Base-by-base conservation (phyloP, 108 stramenopile genomes). In the Nannochloropsis gaditana region DNA sequence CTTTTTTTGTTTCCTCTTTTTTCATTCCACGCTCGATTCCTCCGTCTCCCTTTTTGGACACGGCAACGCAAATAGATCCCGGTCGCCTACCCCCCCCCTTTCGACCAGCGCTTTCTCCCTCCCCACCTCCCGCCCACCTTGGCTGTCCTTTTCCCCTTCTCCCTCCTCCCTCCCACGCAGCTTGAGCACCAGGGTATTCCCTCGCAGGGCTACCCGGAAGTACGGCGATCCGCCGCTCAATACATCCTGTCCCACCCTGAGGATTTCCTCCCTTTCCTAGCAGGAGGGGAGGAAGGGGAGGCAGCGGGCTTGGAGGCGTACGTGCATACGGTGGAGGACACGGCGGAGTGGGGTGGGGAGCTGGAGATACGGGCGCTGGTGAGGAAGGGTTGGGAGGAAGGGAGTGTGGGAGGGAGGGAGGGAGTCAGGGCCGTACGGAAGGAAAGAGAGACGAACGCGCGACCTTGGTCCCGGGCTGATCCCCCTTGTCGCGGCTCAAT, bases 281-380 rank as follows among this genome's bases (percentile, higher is more conserved):
- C 83, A 42, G 88, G 86, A 31, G 84, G 89, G 44, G 79, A 45
- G 43, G 43, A 73, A 10, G 85, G 85, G 17, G 82, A 84, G 81
- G 93, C 92, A n/a, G 44, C 87, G 43, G 89, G 81, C 31, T 97
- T 93, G 91, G 93, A 95, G 9, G 87, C 92, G 44, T 97, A 99
- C 92, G 93, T 94, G 45, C 86, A 90, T 1, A 91, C 90, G 43
- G 94, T 99, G 5, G 89, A 96, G 81, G 86, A 80, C 31, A 93
- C 93, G 44, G 92, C 95, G 9, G 96, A 96, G 82, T 99, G 98
- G 98, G 98, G 98, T 50, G 97, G 98, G 42, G 95, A 99, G 91
- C 89, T 97, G 82, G 98, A 99, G 89, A 90, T 97, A 10, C 91
- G 59, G n/a, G 59, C 59, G 59, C 59, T 73, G 59, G 59, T 73